phyloP scores from a whole-genome alignment of 331 rosid genomes.

The Dryas integrifolia region DNA sequence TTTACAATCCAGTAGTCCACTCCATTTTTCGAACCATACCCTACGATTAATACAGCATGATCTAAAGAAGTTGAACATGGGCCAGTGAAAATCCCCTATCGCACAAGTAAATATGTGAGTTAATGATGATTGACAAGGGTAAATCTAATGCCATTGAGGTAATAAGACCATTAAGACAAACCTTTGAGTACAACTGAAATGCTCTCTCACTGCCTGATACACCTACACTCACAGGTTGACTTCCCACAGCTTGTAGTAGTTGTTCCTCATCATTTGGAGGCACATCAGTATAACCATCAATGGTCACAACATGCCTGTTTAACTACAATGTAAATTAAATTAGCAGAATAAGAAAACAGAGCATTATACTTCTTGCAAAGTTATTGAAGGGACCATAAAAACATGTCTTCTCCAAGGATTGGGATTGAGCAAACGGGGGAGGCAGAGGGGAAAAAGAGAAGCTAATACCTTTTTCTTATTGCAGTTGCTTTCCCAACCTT shows the following conservation, averaged over 20 bases:
- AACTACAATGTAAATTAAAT: slow-evolving; percentile 43
- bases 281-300: slow-evolving; percentile 73
- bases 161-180: slow-evolving; percentile 28
- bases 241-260: slow-evolving; percentile 69
- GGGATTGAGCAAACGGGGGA: not conserved
- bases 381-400: not conserved
- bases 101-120: slow-evolving; percentile 15
- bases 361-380: slow-evolving; percentile 3
- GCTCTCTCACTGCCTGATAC: slow-evolving; percentile 80
- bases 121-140: not conserved
- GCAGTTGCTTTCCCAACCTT: slow-evolving; percentile 45
- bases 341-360: slow-evolving; percentile 3
- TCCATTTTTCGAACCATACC: slow-evolving; percentile 84
- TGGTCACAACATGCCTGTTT: slow-evolving; percentile 61
- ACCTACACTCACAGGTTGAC: slow-evolving; percentile 90
- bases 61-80: slow-evolving; percentile 82
- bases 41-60: slow-evolving; percentile 90
- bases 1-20: slow-evolving; percentile 84
- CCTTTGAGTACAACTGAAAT: slow-evolving; percentile 73
- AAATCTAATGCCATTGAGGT: slow-evolving; percentile 16
- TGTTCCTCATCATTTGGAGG: slow-evolving; percentile 52
- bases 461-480: slow-evolving; percentile 54
- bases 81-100: slow-evolving; percentile 78
- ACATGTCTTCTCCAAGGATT: not conserved
- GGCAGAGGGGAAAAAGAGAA: not conserved